phyloP scores from a whole-genome alignment of 768 basidiomycete genomes.

The Lanmaoa pseudosensibilis region DNA sequence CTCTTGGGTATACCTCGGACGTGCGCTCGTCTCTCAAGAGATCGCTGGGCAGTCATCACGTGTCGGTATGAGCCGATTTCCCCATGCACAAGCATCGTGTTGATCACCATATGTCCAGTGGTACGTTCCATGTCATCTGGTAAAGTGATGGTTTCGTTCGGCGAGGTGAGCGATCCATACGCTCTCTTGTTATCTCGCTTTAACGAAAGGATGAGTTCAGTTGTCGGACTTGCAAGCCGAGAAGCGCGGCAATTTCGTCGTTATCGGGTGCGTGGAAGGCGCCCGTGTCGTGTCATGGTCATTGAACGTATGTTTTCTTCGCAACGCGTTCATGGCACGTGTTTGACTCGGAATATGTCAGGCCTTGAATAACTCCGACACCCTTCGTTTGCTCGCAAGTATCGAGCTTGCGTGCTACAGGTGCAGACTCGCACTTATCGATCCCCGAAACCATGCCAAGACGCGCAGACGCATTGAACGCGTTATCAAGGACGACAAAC shows the following conservation, averaged over 20 bases:
- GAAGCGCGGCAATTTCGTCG: slow-evolving; percentile 85
- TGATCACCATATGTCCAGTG: slow-evolving; percentile 16
- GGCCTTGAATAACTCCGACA: slow-evolving; percentile 84
- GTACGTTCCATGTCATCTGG: slow-evolving; percentile 56
- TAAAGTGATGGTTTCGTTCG: slow-evolving; percentile 68
- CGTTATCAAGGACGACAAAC: slow-evolving; percentile 82
- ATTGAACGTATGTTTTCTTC: slow-evolving; percentile 57
- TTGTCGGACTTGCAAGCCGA: slow-evolving; percentile 76
- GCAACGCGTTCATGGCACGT: slow-evolving; percentile 1
- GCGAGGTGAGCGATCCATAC: slow-evolving; percentile 51
- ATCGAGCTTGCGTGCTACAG: slow-evolving; percentile 84
- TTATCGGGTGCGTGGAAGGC: slow-evolving; percentile 76
- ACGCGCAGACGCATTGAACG: slow-evolving; percentile 71
- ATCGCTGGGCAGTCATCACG: slow-evolving; percentile 72
- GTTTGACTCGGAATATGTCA: slow-evolving; percentile 31
- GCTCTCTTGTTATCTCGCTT: background rate
- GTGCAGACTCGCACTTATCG: slow-evolving; percentile 65
- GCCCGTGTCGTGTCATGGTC: slow-evolving; percentile 81
- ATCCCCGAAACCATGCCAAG: slow-evolving; percentile 66
- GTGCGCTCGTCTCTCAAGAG: slow-evolving; percentile 76
- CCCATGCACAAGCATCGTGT: background rate
- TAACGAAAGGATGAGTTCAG: slow-evolving; percentile 34
- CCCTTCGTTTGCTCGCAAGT: slow-evolving; percentile 75
- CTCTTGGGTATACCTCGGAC: slow-evolving; percentile 79
- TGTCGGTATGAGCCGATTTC: slow-evolving; percentile 57